phyloP scores from a whole-genome alignment of 768 basidiomycete species.

The Podaxis mareebaensis region DNA sequence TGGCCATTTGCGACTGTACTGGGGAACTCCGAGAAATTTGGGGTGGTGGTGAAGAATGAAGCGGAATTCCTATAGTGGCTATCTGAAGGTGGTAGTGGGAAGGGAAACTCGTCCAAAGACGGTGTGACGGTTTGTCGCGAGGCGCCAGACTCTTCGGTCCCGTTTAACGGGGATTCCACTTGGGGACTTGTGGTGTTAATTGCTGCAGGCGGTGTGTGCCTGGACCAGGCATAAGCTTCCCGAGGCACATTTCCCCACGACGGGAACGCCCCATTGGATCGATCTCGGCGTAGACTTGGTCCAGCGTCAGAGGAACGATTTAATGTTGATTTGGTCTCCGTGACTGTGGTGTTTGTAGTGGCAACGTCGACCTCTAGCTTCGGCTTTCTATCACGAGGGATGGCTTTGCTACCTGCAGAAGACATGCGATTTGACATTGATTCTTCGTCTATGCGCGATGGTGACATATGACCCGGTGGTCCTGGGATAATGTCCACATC shows the following conservation, averaged over 20 bases:
- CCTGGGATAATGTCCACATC: background rate
- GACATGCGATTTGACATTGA: background rate
- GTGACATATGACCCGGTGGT: background rate
- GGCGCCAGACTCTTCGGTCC: background rate
- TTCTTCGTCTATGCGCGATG: conserved; percentile 7
- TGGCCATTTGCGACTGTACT: background rate
- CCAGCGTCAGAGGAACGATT: background rate
- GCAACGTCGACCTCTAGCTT: background rate
- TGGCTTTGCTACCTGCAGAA: background rate
- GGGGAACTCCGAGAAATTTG: background rate
- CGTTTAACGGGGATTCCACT: background rate
- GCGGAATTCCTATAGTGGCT: background rate
- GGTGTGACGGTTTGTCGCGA: background rate
- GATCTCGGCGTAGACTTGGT: background rate
- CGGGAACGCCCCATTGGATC: background rate
- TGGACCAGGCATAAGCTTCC: background rate
- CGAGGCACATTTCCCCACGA: background rate
- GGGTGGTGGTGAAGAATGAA: background rate
- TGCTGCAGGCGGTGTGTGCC: background rate
- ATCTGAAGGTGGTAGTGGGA: background rate
- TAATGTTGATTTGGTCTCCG: background rate
- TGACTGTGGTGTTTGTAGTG: background rate
- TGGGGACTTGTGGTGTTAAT: background rate
- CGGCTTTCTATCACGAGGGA: background rate
- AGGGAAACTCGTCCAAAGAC: background rate